Evolutionary conservation across 106 monocot species (phyloP).

Genomic region (Narthecium ossifragum): DNA sequence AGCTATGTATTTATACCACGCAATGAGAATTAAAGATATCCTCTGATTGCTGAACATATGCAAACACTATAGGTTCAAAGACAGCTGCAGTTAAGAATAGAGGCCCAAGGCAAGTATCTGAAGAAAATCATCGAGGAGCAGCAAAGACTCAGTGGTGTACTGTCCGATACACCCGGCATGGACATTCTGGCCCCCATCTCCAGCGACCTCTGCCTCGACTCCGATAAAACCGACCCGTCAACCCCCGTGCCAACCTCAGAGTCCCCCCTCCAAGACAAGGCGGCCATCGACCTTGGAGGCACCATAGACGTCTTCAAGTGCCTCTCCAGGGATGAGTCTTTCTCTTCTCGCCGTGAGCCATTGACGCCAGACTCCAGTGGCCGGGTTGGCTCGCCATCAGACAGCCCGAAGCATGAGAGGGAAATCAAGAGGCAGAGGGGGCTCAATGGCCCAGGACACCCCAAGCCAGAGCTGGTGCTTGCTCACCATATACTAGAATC

Average conservation of each 20-base stretch:
- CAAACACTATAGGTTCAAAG: slow-evolving; percentile 90
- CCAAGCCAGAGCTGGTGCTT: slow-evolving; percentile 29
- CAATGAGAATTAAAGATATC: too few species aligned
- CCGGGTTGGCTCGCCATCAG: slow-evolving; percentile 21
- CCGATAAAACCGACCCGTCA: slow-evolving; percentile 56
- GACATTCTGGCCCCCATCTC: not conserved
- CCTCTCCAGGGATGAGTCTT: slow-evolving; percentile 19
- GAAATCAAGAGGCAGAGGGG: slow-evolving; percentile 23
- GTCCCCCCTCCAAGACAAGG: slow-evolving; percentile 30
- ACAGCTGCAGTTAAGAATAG: slow-evolving; percentile 90
- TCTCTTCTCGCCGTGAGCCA: slow-evolving; percentile 43
- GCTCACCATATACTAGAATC: slow-evolving; percentile 69
- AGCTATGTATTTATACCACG: too few species aligned
- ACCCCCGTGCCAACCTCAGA: slow-evolving; percentile 62
- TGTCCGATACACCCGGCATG: slow-evolving; percentile 24
- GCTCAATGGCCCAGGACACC: not conserved
- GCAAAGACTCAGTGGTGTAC: slow-evolving; percentile 48
- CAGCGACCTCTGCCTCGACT: slow-evolving; percentile 14
- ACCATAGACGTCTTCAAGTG: slow-evolving; percentile 16
- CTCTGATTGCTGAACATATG: too few species aligned
- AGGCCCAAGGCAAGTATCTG: slow-evolving; percentile 91
- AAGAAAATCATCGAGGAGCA: slow-evolving; percentile 96
- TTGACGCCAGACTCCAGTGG: slow-evolving; percentile 53
- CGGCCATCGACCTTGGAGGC: slow-evolving; percentile 5
- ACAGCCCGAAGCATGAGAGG: slow-evolving; percentile 42